A percentile compares a stretch with the other conserved stretches of the same genome.
phyloP scores from a whole-genome alignment of 83 land plant species.

The Diphasiastrum complanatum region DNA sequence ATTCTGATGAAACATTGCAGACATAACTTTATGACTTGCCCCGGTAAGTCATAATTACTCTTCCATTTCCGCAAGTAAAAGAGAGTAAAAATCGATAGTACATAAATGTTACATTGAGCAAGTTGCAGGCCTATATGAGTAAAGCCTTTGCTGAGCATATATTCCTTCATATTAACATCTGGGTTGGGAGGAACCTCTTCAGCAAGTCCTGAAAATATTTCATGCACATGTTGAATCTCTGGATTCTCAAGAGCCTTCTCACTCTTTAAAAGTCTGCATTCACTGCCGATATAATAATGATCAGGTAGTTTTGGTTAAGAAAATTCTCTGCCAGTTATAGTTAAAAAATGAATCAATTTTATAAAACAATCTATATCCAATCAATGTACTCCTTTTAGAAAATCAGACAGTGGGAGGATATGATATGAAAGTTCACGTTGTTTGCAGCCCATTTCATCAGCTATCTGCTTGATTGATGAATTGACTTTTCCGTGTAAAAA shows the following conservation, averaged over 20 bases:
- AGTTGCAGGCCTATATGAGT: conserved; percentile 10
- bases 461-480: conserved; percentile 17
- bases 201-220: conserved; percentile 9
- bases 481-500: conserved; percentile 22
- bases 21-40: not conserved
- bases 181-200: conserved; percentile 16
- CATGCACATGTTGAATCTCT: conserved; percentile 22
- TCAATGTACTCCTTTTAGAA: not conserved
- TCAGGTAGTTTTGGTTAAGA: conserved; percentile 23
- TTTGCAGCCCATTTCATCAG: conserved; percentile 25
- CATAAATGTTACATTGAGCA: conserved; percentile 15
- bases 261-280: conserved; percentile 13
- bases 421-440: conserved; percentile 24
- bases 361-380: too few relatives aligned
- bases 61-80: not conserved
- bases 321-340: not conserved
- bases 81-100: not conserved
- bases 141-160: conserved; percentile 18
- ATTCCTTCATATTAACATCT: conserved; percentile 19
- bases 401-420: conserved; percentile 14
- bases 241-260: conserved; percentile 15
- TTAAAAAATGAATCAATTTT: too few relatives aligned
- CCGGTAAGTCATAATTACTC: not conserved
- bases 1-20: too few relatives aligned
- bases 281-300: conserved; percentile 20